Base-by-base conservation (phyloP, 768 basidiomycete genomes). In the Fibroporia radiculosa region DNA sequence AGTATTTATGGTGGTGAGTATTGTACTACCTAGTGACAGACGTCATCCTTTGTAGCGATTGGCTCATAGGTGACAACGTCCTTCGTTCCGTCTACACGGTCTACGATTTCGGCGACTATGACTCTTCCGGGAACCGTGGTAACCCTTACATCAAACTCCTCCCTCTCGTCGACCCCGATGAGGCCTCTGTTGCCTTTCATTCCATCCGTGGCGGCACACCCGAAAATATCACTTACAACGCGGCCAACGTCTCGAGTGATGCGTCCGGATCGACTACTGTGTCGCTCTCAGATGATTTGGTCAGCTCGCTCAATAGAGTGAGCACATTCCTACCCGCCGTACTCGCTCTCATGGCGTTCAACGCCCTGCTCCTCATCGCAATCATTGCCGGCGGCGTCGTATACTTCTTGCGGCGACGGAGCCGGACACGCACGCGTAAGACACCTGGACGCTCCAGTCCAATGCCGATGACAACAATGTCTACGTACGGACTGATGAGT, bases 41-140 rank as follows among this genome's bases (percentile, higher is more conserved):
- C n/a, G n/a, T 8, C 29, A 35, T 35, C 16, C 10, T 48, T 11
- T 39, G 6, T 35, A 89, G 86, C 57, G 89, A 92, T 59, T 84
- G 85, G 80, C 70, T 92, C 35, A 58, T 90, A 42, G 89, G 89
- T 18, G 88, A 85, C 62, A 90, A 86, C 55, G 73, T 88, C 58
- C 72, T 92, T 48, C 86, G 89, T 47, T 84, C 85, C 13, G 66
- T 90, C 29, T 91, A 91, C 62, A 75, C 84, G 6, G 65, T 92
- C 45, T 92, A 89, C 60, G 84, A 90, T 62, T 92, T 84, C 57
- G 88, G 88, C 19, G 84, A 91, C 64, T 88, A 77, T 52, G 75
- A 80, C 56, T 59, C 70, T 11, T 66, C 71, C 4, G 80, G 78
- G 28, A 62, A 72, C 13, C 80, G 80, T 78, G 86, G 84, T 31